phyloP scores from a whole-genome alignment of 352 stramenopile species.

The Pythium phragmitis region DNA sequence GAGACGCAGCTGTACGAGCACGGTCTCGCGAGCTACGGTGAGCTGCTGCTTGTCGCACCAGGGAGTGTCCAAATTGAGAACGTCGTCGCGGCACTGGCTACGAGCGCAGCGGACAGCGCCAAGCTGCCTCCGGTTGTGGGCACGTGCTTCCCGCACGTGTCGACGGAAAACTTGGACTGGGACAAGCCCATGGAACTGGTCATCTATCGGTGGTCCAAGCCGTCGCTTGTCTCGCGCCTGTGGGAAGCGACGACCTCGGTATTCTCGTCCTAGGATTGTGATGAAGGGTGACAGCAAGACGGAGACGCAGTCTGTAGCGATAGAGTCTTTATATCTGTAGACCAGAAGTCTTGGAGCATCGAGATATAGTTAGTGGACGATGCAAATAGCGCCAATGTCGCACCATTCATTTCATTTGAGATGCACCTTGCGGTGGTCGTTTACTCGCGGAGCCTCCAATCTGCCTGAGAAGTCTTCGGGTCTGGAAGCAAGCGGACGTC shows the following conservation, averaged over 20 bases:
- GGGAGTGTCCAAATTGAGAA: constrained; percentile 38
- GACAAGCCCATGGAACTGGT: constrained; percentile 45
- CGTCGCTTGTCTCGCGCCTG: constrained; percentile 6
- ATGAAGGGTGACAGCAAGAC: no score
- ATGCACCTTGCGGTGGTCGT: neutral
- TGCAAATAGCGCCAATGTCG: neutral
- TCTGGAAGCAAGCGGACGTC: neutral
- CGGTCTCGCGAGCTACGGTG: neutral
- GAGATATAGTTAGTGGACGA: neutral
- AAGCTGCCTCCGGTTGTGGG: constrained; percentile 24
- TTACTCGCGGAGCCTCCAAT: neutral
- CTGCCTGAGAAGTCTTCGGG: neutral
- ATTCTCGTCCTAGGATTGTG: neutral
- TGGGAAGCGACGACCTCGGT: constrained; percentile 11
- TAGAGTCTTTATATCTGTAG: constrained; percentile 3
- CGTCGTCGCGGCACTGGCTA: constrained; percentile 16
- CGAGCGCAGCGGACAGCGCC: no score
- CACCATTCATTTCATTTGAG: neutral
- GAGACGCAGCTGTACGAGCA: constrained; percentile 18
- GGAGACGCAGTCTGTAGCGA: neutral
- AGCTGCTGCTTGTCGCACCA: constrained; percentile 40
- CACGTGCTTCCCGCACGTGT: constrained; percentile 54
- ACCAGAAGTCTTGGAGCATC: neutral
- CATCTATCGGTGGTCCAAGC: constrained; percentile 32
- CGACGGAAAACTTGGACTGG: constrained; percentile 54